phyloP scores from a whole-genome alignment of 1,139 yeast species.

The Dujonia santamariae region DNA sequence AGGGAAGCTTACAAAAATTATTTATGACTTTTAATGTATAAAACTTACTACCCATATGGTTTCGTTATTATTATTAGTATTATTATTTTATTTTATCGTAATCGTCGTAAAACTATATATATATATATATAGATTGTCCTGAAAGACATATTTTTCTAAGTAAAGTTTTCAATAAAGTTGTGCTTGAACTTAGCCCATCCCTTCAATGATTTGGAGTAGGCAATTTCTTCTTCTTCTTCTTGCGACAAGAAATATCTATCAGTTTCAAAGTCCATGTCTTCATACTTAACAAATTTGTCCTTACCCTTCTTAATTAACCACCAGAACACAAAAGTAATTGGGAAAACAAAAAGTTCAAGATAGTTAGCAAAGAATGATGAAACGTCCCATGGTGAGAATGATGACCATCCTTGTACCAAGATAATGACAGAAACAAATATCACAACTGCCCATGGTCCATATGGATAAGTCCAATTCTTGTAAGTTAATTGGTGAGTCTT shows the following conservation, averaged over 20 bases:
- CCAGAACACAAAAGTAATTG: conserved; percentile 33
- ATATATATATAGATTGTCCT: not conserved
- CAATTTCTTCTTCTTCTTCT: conserved; percentile 44
- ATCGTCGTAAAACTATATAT: not conserved
- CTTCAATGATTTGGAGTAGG: conserved; percentile 33
- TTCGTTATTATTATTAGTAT: not conserved
- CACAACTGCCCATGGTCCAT: conserved; percentile 39
- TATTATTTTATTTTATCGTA: not conserved
- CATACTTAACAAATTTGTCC: conserved; percentile 45
- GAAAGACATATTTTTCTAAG: conserved; percentile 10
- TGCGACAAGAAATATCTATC: conserved; percentile 52
- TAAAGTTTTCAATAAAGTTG: conserved; percentile 26
- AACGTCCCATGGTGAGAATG: conserved; percentile 49
- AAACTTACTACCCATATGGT: conserved; percentile 1
- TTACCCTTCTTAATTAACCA: conserved; percentile 44
- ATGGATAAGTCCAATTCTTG: conserved; percentile 42
- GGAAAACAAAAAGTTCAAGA: conserved; percentile 39
- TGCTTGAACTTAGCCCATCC: conserved; percentile 46
- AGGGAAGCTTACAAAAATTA: not conserved
- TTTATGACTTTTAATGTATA: not conserved
- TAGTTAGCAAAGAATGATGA: conserved; percentile 34
- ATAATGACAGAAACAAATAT: conserved; percentile 34
- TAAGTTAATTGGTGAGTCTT: conserved; percentile 32
- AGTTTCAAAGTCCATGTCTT: conserved; percentile 63
- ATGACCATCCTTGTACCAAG: conserved; percentile 46